These are phyloP conservation scores for Medicago lupulina DNA, from an alignment of 306 rosid genomes.

Conservation along the genomic window DNA sequence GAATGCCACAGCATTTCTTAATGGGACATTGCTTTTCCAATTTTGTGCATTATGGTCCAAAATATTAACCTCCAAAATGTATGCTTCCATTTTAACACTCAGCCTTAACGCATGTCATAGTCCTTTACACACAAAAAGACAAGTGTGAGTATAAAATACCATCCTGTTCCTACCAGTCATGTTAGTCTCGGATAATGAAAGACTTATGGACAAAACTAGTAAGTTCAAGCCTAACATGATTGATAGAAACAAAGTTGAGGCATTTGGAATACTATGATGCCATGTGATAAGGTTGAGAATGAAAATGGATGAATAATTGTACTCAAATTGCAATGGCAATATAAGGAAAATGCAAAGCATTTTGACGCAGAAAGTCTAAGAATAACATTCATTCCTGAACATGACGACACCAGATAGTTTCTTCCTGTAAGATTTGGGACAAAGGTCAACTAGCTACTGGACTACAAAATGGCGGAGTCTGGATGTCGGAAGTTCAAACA, in stretches of 20 bases:
- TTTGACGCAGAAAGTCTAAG: not conserved
- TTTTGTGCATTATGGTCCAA: not conserved
- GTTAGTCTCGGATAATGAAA: not conserved
- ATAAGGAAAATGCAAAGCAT: slow-evolving; percentile 12
- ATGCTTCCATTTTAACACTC: not conserved
- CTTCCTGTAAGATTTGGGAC: slow-evolving; percentile 41
- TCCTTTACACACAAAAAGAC: not conserved
- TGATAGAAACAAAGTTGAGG: not conserved
- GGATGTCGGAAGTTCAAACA: slow-evolving; percentile 55
- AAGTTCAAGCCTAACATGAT: not conserved
- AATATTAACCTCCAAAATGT: not conserved
- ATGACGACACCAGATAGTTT: slow-evolving; percentile 27
- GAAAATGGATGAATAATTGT: not conserved
- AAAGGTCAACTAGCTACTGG: slow-evolving; percentile 43
- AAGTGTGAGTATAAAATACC: not conserved
- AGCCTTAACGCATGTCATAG: not conserved
- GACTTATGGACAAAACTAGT: no score
- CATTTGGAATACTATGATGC: not conserved
- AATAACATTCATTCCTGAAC: slow-evolving; percentile 35
- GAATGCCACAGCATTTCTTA: not conserved
- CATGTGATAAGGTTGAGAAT: not conserved
- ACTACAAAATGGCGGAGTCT: slow-evolving; percentile 54
- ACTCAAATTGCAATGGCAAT: not conserved
- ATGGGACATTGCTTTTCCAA: not conserved
- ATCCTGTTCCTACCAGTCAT: not conserved